phyloP scores from a whole-genome alignment of 2,329 filamentous ascomycete genomes.

The Didymella keratinophila region DNA sequence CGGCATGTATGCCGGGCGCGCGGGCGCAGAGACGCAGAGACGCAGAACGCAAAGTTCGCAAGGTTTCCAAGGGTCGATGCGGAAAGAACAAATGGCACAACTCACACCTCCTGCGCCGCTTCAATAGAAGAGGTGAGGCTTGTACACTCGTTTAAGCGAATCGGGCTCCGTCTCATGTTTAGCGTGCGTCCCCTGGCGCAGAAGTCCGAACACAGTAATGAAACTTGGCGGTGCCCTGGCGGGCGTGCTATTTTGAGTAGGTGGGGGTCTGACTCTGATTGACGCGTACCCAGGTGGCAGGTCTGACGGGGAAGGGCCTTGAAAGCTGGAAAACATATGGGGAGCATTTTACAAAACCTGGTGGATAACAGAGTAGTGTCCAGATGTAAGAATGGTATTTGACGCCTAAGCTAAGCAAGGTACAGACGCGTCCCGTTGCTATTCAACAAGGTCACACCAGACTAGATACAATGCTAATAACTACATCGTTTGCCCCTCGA shows the following conservation, averaged over 20 bases:
- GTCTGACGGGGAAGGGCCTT: neutral
- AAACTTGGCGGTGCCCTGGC: constrained; percentile 17
- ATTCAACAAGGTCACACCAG: neutral
- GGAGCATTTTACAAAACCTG: neutral
- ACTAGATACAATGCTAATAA: neutral
- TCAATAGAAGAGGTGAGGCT: constrained; percentile 7
- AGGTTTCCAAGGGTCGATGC: neutral
- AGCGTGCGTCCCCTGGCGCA: constrained; percentile 10
- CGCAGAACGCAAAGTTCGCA: too few relatives aligned
- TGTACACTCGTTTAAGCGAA: constrained; percentile 22
- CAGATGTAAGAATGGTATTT: constrained; percentile 2
- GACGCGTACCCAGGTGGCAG: constrained; percentile 9
- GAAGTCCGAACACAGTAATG: constrained; percentile 16
- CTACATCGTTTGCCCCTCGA: constrained; percentile 47
- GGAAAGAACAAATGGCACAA: constrained; percentile 15
- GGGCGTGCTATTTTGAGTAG: constrained; percentile 18
- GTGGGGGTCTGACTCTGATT: constrained; percentile 13
- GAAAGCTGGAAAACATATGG: neutral
- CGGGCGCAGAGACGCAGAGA: neutral
- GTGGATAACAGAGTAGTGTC: neutral
- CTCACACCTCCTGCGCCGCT: constrained; percentile 17
- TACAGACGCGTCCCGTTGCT: neutral
- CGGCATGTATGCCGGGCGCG: constrained; percentile 17
- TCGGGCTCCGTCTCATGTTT: constrained; percentile 21
- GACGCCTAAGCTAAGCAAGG: constrained; percentile 6